Evolutionary conservation across 2,329 filamentous ascomycete species (phyloP).

Genomic region (Zarea fungicola): DNA sequence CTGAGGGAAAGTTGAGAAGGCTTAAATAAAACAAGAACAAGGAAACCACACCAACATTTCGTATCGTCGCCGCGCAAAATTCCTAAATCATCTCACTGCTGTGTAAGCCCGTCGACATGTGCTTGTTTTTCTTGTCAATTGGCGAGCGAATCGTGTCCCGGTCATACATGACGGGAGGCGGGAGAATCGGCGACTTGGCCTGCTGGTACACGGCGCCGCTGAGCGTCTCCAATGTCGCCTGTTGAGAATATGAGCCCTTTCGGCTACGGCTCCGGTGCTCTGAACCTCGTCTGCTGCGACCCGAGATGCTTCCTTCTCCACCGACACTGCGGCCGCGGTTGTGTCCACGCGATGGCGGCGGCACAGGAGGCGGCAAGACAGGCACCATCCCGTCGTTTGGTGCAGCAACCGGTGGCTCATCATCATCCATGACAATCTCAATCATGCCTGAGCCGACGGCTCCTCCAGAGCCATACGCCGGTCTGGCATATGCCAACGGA

Average conservation of each 20-base stretch:
- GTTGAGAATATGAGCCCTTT: constrained; percentile 30
- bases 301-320: constrained; percentile 46
- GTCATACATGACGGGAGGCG: constrained; percentile 35
- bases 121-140: constrained; percentile 29
- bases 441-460: constrained; percentile 51
- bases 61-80: not conserved
- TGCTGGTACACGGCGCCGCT: constrained; percentile 8
- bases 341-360: constrained; percentile 40
- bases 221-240: not conserved
- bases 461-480: constrained; percentile 37
- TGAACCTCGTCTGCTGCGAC: constrained; percentile 51
- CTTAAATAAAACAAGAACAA: not conserved
- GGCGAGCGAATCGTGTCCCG: constrained; percentile 30
- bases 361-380: constrained; percentile 40
- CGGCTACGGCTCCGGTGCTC: constrained; percentile 55
- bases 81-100: constrained; percentile 51
- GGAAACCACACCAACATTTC: not conserved
- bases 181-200: constrained; percentile 9
- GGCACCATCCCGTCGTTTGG: constrained; percentile 40
- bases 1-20: not conserved
- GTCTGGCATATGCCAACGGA: constrained; percentile 43
- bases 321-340: constrained; percentile 52
- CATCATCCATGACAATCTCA: constrained; percentile 62
- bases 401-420: constrained; percentile 34
- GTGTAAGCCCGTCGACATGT: constrained; percentile 47